These are phyloP conservation scores for Lasiosphaeria ovina DNA, from an alignment of 495 filamentous ascomycete genomes.

Conservation along the genomic window DNA sequence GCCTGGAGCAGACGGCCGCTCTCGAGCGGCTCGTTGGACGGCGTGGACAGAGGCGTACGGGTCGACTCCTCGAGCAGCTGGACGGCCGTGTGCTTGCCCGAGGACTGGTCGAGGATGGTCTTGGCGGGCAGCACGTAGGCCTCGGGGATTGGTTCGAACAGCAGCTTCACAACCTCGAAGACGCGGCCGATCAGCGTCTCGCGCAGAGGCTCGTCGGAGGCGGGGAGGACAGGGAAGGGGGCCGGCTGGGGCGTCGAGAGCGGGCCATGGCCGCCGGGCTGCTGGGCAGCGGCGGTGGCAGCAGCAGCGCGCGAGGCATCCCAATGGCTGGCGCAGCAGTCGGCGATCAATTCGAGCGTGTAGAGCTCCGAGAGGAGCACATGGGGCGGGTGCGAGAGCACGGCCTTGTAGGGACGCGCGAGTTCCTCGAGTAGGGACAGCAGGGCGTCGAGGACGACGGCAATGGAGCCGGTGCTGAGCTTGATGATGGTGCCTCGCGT, in stretches of 20 bases:
- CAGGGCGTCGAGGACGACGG: conserved; percentile 56
- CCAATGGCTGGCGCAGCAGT: conserved; percentile 62
- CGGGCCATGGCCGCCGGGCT: conserved; percentile 18
- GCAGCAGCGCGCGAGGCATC: conserved; percentile 13
- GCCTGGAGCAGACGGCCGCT: conserved; percentile 28
- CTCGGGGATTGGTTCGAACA: conserved; percentile 49
- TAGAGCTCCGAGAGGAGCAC: conserved; percentile 60
- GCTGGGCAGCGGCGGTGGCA: conserved; percentile 10
- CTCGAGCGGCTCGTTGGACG: conserved; percentile 44
- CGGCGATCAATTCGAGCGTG: conserved; percentile 58
- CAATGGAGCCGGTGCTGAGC: conserved; percentile 53
- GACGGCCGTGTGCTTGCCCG: conserved; percentile 30
- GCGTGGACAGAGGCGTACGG: conserved; percentile 35
- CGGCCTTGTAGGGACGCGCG: conserved; percentile 43
- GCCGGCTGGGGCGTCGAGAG: conserved; percentile 17
- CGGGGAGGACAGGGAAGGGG: conserved; percentile 22
- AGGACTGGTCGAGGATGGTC: conserved; percentile 41
- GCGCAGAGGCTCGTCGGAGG: conserved; percentile 34
- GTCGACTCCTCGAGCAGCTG: conserved; percentile 32
- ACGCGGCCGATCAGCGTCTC: conserved; percentile 39
- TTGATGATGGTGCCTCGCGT: conserved; percentile 60
- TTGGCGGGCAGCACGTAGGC: conserved; percentile 44
- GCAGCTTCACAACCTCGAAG: conserved; percentile 43
- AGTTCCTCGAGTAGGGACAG: conserved; percentile 51
- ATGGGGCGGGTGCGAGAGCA: conserved; percentile 49